These are phyloP conservation scores for Royoungia palumana DNA, from an alignment of 768 basidiomycete genomes.

Conservation along the genomic window DNA sequence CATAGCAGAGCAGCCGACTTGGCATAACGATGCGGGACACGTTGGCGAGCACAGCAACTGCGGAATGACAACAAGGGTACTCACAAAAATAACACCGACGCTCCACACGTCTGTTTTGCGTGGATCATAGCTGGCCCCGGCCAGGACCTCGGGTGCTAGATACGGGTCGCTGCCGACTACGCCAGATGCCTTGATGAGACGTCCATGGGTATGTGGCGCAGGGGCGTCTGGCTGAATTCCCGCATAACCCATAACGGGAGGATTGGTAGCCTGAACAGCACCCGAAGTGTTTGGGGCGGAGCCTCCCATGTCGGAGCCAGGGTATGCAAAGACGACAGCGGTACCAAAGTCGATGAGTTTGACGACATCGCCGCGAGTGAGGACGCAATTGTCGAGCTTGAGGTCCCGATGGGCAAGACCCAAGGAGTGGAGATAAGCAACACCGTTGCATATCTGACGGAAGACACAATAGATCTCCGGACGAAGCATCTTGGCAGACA, in stretches of 20 bases:
- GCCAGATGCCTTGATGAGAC: conserved; percentile 67
- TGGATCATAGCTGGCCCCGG: conserved; percentile 81
- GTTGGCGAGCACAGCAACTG: background rate
- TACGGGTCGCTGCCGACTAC: conserved; percentile 98
- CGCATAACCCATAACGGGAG: conserved; percentile 19
- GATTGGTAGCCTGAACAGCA: background rate
- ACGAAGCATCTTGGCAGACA: conserved; percentile 98
- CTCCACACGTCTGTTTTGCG: conserved; percentile 99
- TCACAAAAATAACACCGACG: conserved; percentile 94
- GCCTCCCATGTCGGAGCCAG: conserved; percentile 67
- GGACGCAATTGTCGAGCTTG: conserved; percentile 99
- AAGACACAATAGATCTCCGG: conserved; percentile 99
- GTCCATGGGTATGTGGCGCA: conserved; percentile 40
- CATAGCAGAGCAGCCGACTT: background rate
- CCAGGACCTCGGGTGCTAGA: conserved; percentile 93
- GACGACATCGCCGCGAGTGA: conserved; percentile 92
- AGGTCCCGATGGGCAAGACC: conserved; percentile 98
- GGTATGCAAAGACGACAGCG: conserved; percentile 99
- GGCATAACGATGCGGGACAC: conserved; percentile 1
- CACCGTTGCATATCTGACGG: conserved; percentile 96
- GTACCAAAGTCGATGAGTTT: conserved; percentile 99
- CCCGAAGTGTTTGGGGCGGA: conserved; percentile 25
- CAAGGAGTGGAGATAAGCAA: conserved; percentile 96
- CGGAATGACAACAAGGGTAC: conserved; percentile 7
- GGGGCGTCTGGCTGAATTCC: conserved; percentile 20